phyloP scores from a whole-genome alignment of 2,329 filamentous ascomycete genomes.

The Alternaria conjuncta region DNA sequence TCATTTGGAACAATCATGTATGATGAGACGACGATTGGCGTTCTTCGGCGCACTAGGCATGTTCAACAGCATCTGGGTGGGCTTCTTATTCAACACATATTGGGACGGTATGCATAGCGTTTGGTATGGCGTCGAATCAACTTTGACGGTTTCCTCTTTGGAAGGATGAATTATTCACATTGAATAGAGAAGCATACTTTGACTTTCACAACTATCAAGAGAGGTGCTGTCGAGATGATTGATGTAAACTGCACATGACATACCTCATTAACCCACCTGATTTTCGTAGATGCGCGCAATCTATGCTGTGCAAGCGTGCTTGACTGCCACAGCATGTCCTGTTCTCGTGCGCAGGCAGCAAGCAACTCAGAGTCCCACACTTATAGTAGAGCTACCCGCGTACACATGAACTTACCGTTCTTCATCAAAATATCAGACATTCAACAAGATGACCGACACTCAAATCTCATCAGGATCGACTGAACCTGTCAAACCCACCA shows the following conservation, averaged over 20 bases:
- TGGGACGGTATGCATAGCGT: neutral
- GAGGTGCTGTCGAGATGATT: neutral
- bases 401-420: neutral
- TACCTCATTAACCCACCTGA: neutral
- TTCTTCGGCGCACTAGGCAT: constrained; percentile 3
- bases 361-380: neutral
- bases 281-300: neutral
- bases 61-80: constrained; percentile 2
- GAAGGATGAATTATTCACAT: neutral
- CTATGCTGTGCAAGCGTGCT: neutral
- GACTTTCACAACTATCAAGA: neutral
- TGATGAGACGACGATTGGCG: constrained; percentile 3
- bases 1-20: neutral
- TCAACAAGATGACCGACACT: neutral
- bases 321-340: neutral
- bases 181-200: neutral
- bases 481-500: constrained; percentile 39
- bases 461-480: neutral
- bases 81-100: constrained; percentile 3
- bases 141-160: neutral
- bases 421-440: neutral
- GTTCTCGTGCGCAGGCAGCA: neutral
- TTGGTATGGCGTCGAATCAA: constrained; percentile 6
- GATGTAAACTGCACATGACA: neutral
- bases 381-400: neutral